Evolutionary conservation across 495 filamentous ascomycete genomes (phyloP), one percentile per base, ranked within the genome.

Genomic region (Letharia columbiana): DNA sequence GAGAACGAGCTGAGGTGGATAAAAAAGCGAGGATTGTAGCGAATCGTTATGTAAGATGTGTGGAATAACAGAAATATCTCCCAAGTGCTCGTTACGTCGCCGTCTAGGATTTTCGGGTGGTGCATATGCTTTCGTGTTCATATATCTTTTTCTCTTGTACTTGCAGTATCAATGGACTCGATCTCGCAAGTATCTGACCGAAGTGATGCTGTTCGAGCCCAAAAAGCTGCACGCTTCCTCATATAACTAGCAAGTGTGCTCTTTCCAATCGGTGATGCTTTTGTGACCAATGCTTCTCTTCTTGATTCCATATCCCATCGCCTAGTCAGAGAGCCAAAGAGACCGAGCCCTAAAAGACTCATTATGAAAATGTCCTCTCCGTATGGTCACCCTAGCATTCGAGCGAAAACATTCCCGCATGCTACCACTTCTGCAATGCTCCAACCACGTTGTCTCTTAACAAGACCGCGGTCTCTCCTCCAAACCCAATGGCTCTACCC

Each of bases 401-500:
- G 11, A 65, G 39, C 42, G 18, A 44, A 4, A 40, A 31, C n/a
- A 12, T 44, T 44, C 50, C 39, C 10, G 5, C 10, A 23, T 18
- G 0, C 56, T 18, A 9, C 15, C 11, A 23, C 18, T 28, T 28
- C 44, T 35, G 20, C 64, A 66, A 66, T 66, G 64, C 64, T 66
- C 12, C 35, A 54, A 40, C 57, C 44, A 54, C 64, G 45, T 17
- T 31, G 44, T 23, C 17, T 66, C n/a, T 37, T 45, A 8, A 18
- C 45, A 18, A 31, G 64, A 40, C 58, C 64, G 33, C 15, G n/a
- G 0, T 20, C 31, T 1, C 44, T 52, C 5, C 37, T 59, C 20
- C 28, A 35, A 3, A 18, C 44, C 44, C 54, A 49, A 61, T 67
- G 65, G 68, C 44, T 69, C 31, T 67, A 61, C 56, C 61, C 68